Conservation (phyloP, 2,329 filamentous ascomycete genomes). For the Lasiodiplodia citricola region DNA sequence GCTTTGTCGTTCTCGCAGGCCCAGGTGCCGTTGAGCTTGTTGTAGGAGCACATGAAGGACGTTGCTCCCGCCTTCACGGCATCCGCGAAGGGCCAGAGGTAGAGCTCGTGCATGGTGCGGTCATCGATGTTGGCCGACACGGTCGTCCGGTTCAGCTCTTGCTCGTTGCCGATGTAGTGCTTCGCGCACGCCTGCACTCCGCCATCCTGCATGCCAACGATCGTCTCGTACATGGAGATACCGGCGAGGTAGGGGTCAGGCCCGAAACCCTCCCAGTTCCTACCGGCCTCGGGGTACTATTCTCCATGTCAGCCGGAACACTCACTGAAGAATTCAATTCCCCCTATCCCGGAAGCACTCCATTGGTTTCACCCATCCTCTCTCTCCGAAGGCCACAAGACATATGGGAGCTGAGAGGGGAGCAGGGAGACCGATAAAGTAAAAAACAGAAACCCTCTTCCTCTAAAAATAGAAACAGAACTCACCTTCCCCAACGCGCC, state of each 20-base stretch:
- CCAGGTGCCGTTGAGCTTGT: constrained; percentile 56
- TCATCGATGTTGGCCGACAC: constrained; percentile 69
- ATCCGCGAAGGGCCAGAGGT: constrained; percentile 70
- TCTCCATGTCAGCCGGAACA: neutral
- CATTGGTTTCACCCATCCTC: neutral
- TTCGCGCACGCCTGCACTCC: constrained; percentile 53
- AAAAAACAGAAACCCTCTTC: neutral
- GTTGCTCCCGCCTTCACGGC: constrained; percentile 62
- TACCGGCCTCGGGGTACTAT: constrained; percentile 37
- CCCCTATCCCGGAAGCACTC: neutral
- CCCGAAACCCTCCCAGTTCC: constrained; percentile 54
- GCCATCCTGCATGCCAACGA: constrained; percentile 47
- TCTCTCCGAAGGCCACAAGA: neutral
- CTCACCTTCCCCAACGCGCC: constrained; percentile 35
- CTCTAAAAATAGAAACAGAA: constrained; percentile 23
- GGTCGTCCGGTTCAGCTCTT: constrained; percentile 61
- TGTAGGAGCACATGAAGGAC: constrained; percentile 63
- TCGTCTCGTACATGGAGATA: constrained; percentile 46
- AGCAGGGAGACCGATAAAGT: neutral
- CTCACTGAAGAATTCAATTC: neutral
- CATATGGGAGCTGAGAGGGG: neutral
- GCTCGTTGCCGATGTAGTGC: constrained; percentile 67
- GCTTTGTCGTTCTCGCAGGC: constrained; percentile 56
- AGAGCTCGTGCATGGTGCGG: constrained; percentile 69
- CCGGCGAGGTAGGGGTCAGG: constrained; percentile 53